A percentile compares a stretch with the other conserved stretches of the same genome.
phyloP scores from a whole-genome alignment of 345 rosid genomes.

The Pseudoturritis turrita region DNA sequence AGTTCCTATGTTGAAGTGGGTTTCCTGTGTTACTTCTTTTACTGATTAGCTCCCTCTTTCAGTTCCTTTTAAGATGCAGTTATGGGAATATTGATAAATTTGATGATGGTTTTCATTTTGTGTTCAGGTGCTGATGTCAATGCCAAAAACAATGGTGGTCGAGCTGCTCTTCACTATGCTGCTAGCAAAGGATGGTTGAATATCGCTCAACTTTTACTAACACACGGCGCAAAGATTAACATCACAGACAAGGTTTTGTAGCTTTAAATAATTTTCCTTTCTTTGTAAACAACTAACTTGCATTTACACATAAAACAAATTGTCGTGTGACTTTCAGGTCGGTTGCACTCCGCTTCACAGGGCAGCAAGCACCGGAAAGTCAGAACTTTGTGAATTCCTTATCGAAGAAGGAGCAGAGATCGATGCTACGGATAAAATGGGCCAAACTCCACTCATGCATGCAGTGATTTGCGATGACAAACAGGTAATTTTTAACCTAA shows the following conservation, averaged over 20 bases:
- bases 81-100: not conserved
- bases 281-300: not conserved
- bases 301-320: not conserved
- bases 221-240: conserved; percentile 63
- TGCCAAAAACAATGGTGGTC: conserved; percentile 75
- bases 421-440: conserved; percentile 70
- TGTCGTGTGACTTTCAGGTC: conserved; percentile 40
- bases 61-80: not conserved
- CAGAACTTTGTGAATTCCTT: conserved; percentile 62
- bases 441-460: conserved; percentile 87
- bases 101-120: not conserved
- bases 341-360: conserved; percentile 89
- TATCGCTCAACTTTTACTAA: conserved; percentile 61
- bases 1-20: not conserved
- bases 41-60: not conserved
- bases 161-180: conserved; percentile 89
- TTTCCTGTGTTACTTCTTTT: not conserved
- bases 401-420: conserved; percentile 94
- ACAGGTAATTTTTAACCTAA: conserved; percentile 40
- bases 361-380: conserved; percentile 81
- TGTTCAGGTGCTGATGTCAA: conserved; percentile 72
- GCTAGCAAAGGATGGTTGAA: conserved; percentile 87
- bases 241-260: conserved; percentile 60
- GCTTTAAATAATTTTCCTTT: not conserved
- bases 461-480: conserved; percentile 67